Percentiles rank a stretch among this genome's conserved stretches.
phyloP scores from a whole-genome alignment of 108 stramenopile genomes.

The Epithemia pelagica region DNA sequence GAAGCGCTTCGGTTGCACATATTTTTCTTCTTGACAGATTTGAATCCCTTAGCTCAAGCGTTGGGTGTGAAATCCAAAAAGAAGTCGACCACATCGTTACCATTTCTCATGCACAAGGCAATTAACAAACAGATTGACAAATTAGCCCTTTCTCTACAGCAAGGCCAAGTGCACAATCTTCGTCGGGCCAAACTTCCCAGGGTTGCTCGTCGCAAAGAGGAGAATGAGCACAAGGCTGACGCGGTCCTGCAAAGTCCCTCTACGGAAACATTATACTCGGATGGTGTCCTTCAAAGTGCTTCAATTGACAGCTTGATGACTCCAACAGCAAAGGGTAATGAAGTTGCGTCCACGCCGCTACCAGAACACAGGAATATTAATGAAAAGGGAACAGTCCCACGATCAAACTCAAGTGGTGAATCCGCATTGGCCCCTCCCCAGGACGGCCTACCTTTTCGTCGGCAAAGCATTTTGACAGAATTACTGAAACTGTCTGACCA shows the following conservation, averaged over 20 bases:
- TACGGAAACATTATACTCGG: not conserved
- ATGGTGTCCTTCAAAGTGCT: not conserved
- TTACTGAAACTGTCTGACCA: constrained; percentile 30
- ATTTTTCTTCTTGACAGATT: constrained; percentile 56
- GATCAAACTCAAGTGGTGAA: not conserved
- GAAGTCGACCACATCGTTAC: constrained; percentile 30
- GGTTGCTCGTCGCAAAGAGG: not conserved
- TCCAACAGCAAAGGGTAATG: too few species aligned
- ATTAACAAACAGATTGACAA: constrained; percentile 58
- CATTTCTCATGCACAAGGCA: constrained; percentile 47
- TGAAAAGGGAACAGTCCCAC: not conserved
- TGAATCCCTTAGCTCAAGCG: constrained; percentile 49
- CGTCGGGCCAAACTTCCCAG: not conserved
- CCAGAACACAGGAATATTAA: too few species aligned
- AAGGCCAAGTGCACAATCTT: too few species aligned
- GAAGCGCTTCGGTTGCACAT: constrained; percentile 63
- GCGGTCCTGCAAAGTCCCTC: not conserved
- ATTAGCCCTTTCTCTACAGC: constrained; percentile 27
- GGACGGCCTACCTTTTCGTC: not conserved
- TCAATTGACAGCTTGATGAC: too few species aligned
- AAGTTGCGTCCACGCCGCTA: too few species aligned
- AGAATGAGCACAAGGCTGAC: not conserved
- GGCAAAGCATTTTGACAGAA: constrained; percentile 30
- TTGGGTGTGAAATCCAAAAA: constrained; percentile 44
- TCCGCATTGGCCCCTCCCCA: not conserved